phyloP scores from a whole-genome alignment of 305 asterid genomes.

The Fraxinus xanthoxyloides region DNA sequence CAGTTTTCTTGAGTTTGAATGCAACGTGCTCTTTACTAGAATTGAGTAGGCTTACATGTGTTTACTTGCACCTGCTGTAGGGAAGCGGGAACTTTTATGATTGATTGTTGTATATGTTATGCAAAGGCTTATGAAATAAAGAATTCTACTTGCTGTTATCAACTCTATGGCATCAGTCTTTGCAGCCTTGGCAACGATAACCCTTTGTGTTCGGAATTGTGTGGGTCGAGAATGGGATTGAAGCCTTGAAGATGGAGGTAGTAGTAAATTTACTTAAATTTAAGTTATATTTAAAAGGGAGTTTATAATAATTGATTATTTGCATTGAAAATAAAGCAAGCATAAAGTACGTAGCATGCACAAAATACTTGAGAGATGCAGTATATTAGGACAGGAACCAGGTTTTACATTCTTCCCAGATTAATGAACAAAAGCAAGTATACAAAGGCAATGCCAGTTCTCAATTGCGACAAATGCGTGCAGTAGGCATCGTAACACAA shows the following conservation, averaged over 20 bases:
- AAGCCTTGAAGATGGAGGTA: neutral
- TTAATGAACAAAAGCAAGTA: neutral
- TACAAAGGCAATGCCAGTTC: neutral
- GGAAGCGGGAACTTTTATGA: neutral
- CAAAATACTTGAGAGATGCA: neutral
- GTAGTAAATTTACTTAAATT: neutral
- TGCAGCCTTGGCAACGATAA: no score
- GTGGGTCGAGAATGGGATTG: neutral
- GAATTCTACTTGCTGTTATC: neutral
- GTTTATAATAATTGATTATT: neutral
- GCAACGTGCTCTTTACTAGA: neutral
- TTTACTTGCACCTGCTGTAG: neutral
- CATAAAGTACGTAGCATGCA: neutral
- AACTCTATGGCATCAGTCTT: neutral
- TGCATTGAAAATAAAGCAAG: neutral
- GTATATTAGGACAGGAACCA: neutral
- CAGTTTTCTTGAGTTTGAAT: slow-evolving; percentile 5
- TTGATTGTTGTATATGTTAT: neutral
- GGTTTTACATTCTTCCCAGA: neutral
- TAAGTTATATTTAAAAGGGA: neutral
- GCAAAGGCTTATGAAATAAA: neutral
- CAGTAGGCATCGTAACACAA: slow-evolving; percentile 77
- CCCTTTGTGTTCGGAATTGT: neutral
- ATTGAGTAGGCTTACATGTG: neutral
- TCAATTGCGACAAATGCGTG: slow-evolving; percentile 54